A percentile compares a stretch with the other conserved stretches of the same genome.
These are phyloP conservation scores for Beauveria asiatica DNA, from an alignment of 2,329 filamentous ascomycete species.

Conservation along the genomic window DNA sequence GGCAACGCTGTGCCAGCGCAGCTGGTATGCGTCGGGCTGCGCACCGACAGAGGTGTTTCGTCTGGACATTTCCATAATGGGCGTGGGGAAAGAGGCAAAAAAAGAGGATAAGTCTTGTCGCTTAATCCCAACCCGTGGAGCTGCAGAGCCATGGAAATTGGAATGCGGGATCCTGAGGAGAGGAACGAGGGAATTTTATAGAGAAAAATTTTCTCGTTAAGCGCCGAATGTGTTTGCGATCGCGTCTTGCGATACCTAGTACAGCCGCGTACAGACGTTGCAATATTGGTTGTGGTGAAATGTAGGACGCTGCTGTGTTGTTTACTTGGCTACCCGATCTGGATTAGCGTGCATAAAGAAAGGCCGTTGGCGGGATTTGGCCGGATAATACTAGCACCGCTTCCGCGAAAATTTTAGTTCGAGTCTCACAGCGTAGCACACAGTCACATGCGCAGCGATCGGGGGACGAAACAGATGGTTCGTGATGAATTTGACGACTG, in stretches of 20 bases:
- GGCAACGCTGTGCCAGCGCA: slow-evolving; percentile 29
- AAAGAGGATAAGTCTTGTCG: not conserved
- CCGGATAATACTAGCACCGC: not conserved
- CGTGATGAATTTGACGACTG: too few species aligned
- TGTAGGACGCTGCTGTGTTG: not conserved
- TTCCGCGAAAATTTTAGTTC: not conserved
- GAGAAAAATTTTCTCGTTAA: not conserved
- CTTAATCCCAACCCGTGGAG: not conserved
- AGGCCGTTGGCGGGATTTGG: not conserved
- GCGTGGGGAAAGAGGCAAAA: not conserved
- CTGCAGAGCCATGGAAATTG: slow-evolving; percentile 8
- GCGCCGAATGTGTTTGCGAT: not conserved
- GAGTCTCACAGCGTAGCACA: too few species aligned
- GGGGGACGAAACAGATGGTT: not conserved
- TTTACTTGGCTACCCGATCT: slow-evolving; percentile 12
- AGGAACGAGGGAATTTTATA: not conserved
- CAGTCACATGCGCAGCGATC: too few species aligned
- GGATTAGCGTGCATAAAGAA: slow-evolving; percentile 1
- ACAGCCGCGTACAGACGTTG: not conserved
- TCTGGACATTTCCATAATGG: slow-evolving; percentile 11
- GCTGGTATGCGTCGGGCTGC: slow-evolving; percentile 18
- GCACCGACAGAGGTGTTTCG: slow-evolving; percentile 1
- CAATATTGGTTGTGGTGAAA: not conserved
- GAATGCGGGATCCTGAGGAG: not conserved
- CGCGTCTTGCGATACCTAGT: not conserved